These are phyloP conservation scores for Orbilia blumenaviensis DNA, from an alignment of 2,329 filamentous ascomycete species.

Conservation along the genomic window DNA sequence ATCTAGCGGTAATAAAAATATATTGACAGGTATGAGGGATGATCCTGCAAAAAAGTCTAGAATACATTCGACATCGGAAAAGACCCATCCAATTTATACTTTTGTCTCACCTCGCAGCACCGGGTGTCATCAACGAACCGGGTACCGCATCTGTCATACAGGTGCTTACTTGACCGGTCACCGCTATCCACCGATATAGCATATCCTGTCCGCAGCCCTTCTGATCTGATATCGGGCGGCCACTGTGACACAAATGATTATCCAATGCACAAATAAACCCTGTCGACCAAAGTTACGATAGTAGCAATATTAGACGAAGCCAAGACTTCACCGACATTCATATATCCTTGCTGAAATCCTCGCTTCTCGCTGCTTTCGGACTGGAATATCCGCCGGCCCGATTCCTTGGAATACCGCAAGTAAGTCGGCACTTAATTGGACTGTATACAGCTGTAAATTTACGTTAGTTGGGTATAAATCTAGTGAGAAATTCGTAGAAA, in stretches of 20 bases:
- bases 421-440: neutral
- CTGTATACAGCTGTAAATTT: neutral
- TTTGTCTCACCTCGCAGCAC: neutral
- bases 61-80: neutral
- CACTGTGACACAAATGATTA: constrained; percentile 1
- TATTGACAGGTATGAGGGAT: neutral
- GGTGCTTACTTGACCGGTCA: neutral
- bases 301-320: constrained; percentile 16
- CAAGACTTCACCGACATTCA: neutral
- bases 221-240: neutral
- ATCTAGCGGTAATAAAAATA: neutral
- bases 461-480: too few species aligned
- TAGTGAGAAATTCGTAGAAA: neutral
- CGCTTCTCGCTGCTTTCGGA: constrained; percentile 11
- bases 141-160: neutral
- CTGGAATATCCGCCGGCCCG: constrained; percentile 9
- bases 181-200: neutral
- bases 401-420: neutral
- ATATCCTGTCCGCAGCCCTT: neutral
- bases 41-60: neutral
- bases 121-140: neutral
- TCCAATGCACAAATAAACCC: neutral
- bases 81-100: constrained; percentile 5
- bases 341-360: constrained; percentile 1
- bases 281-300: neutral